Base-by-base conservation (phyloP, 495 filamentous ascomycete species). In the Parathielavia hyrcaniae region DNA sequence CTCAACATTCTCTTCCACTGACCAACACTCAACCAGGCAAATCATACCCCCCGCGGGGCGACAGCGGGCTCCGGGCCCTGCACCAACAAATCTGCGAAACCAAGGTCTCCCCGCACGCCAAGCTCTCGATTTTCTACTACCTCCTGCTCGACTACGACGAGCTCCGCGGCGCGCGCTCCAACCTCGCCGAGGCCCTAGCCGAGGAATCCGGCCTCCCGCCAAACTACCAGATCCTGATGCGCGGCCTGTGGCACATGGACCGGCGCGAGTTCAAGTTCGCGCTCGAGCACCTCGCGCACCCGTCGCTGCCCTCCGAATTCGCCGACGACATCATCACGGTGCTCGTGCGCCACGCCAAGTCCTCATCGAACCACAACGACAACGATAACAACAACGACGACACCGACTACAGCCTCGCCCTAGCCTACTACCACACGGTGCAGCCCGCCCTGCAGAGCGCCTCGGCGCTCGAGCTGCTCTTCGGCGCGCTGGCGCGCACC, bases 181-280 rank as follows among this genome's bases (percentile, higher is more conserved):
- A 74, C 9, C 81, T 83, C 61, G 81, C 85, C 32, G 73, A 77
- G 40, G 64, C 69, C 26, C 83, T 81, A 19, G 80, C 83, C 60
- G 69, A 85, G 16, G 67, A 64, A 16, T 63, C 65, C 1, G 70
- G 70, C 35, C 56, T 79, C 34, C 87, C 88, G 0, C 70, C 78
- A 20, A 86, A 84, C 59, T 91, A 89, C 66, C 81, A 81, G 61
- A 81, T 87, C 30, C 86, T 88, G 56, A 88, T 91, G 68, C 83
- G 85, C 57, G 88, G 88, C 4, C 71, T 93, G n/a, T 91, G 88
- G 87, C 77, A 86, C 52, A 74, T 93, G 73, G 89, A 93, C 68
- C 77, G 79, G 45, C 70, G 81, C 23, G 78, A 89, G 48, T 90
- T 88, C 69, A 77, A 80, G 81, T 77, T 79, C 55, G 88, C 88